These are phyloP conservation scores for Penicillium palitans DNA, from an alignment of 2,329 filamentous ascomycete genomes.

Conservation along the genomic window DNA sequence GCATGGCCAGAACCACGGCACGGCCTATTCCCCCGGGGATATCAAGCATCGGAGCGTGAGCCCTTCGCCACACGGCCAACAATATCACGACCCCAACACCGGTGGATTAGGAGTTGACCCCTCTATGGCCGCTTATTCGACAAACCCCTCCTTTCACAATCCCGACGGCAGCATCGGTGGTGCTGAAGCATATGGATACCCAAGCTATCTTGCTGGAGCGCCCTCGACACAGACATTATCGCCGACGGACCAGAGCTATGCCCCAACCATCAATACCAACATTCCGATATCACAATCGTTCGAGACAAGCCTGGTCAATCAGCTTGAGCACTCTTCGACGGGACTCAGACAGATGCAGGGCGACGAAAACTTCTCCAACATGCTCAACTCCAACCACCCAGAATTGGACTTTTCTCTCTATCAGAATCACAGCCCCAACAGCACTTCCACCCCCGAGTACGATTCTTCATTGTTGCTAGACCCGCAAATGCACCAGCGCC, in stretches of 20 bases:
- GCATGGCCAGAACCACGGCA: slow-evolving; percentile 34
- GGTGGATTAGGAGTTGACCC: slow-evolving; percentile 38
- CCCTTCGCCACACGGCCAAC: slow-evolving; percentile 44
- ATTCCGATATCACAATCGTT: slow-evolving; percentile 40
- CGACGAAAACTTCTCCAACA: slow-evolving; percentile 41
- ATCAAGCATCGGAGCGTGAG: slow-evolving; percentile 45
- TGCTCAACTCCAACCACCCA: slow-evolving; percentile 40
- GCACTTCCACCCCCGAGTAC: slow-evolving; percentile 36
- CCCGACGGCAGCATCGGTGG: slow-evolving; percentile 27
- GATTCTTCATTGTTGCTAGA: slow-evolving; percentile 44
- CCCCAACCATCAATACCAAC: slow-evolving; percentile 25
- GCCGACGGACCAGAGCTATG: slow-evolving; percentile 36
- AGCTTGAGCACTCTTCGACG: slow-evolving; percentile 35
- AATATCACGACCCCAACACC: slow-evolving; percentile 37
- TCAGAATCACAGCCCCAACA: slow-evolving; percentile 35
- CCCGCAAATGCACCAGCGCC: slow-evolving; percentile 40
- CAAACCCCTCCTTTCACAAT: slow-evolving; percentile 35
- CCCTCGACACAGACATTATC: slow-evolving; percentile 33
- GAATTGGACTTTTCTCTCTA: slow-evolving; percentile 45
- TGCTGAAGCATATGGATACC: slow-evolving; percentile 39
- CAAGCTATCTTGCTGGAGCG: slow-evolving; percentile 37
- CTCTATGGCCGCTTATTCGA: slow-evolving; percentile 37
- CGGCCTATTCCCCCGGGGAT: slow-evolving; percentile 39
- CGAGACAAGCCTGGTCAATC: slow-evolving; percentile 38
- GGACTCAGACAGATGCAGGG: slow-evolving; percentile 30